Evolutionary conservation across 371 early-diverging fungal genomes (phyloP), one percentile per base, ranked within the genome.

Genomic region (Syncephalastrum monosporum): DNA sequence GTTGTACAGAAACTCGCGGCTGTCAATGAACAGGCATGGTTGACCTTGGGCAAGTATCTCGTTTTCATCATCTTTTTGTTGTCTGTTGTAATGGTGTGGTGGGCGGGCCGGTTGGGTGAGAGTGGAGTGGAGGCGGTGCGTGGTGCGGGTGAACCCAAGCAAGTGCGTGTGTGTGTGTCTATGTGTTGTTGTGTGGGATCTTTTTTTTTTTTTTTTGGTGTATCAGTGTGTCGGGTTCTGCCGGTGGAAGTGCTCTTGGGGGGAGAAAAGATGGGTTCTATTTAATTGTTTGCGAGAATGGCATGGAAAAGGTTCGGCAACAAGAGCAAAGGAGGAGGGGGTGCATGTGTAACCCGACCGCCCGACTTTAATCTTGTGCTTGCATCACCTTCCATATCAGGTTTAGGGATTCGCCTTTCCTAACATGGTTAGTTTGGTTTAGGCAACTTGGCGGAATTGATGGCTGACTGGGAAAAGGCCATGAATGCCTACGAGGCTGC

Each of bases 401-500:
- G 50, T 53, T 59, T 57, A 63, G 57, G 57, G 63, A 63, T 29
- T 29, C 63, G 63, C 63, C 63, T 57, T 54, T 57, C 63, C 57
- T 57, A 63, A 54, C 57, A 53, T 57, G 62, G 62, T 57, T 63
- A 56, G 43, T 29, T 13, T 42, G 41, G 24, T 45, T 42, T 59
- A 88, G 89, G 87, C 38, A 60, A 69, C 29, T 56, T 89, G 24
- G 85, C 93, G 2, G 88, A 90, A 68, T 72, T 83, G 55, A 85
- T 84, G 91, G 83, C 74, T 65, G 91, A 84, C 68, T 75, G 68
- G 27, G 91, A 94, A 55, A 79, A 87, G 21, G 94, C 97, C 10
- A 74, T 90, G 64, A 69, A 70, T 23, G 85, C 91, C 4, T 96
- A 92, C 63, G 93, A 94, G 64, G 75, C 81, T 12, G 94, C 93